Evolutionary conservation across 352 stramenopile genomes (phyloP).

Genomic region (Pythium guiyangense): DNA sequence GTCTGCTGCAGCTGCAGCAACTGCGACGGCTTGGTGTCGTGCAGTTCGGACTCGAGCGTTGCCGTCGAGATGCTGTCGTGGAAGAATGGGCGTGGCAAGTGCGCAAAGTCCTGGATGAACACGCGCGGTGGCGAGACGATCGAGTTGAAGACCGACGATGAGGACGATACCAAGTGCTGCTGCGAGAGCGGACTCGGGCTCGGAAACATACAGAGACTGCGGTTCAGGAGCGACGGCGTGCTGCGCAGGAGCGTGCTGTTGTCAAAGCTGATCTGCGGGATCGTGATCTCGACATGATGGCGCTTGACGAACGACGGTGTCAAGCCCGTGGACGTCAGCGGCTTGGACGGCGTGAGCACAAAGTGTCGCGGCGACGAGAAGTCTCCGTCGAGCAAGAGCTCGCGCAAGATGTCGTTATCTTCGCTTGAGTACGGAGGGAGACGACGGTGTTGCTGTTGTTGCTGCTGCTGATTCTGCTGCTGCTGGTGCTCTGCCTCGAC

Average conservation of each 20-base stretch:
- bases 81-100: constrained; percentile 59
- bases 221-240: constrained; percentile 52
- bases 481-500: constrained; percentile 60
- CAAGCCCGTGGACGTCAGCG: constrained; percentile 18
- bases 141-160: constrained; percentile 50
- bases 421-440: constrained; percentile 36
- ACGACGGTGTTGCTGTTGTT: constrained; percentile 23
- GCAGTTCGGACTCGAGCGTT: constrained; percentile 19
- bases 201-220: constrained; percentile 27
- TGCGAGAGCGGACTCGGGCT: constrained; percentile 31
- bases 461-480: constrained; percentile 2
- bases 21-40: constrained; percentile 15
- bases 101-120: constrained; percentile 75
- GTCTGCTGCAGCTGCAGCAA: neutral
- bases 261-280: constrained; percentile 70
- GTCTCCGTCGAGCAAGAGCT: constrained; percentile 66
- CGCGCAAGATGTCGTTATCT: constrained; percentile 72
- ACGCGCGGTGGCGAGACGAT: constrained; percentile 72
- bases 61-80: constrained; percentile 26
- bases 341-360: constrained; percentile 39
- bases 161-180: constrained; percentile 13
- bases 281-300: constrained; percentile 61
- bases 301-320: constrained; percentile 33
- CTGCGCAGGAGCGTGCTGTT: constrained; percentile 50
- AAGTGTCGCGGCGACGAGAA: constrained; percentile 61